Evolutionary conservation across 2,329 filamentous ascomycete genomes (phyloP).

Genomic region (Fusarium acutatum): DNA sequence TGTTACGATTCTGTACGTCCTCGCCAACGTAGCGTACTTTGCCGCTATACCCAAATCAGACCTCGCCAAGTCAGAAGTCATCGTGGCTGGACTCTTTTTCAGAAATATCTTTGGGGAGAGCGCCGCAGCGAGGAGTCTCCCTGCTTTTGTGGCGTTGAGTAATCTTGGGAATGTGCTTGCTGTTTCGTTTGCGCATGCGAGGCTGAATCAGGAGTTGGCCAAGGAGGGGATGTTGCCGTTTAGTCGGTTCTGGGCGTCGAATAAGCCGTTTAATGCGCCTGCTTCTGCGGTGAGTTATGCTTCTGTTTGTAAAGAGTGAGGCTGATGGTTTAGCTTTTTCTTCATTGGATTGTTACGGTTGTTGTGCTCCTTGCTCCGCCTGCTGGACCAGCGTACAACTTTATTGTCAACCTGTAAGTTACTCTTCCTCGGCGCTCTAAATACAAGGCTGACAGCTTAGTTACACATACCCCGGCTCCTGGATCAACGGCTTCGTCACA

Average conservation of each 20-base stretch:
- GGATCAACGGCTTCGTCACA: conserved; percentile 62
- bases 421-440: too few relatives aligned
- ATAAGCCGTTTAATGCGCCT: conserved; percentile 72
- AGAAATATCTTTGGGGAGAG: conserved; percentile 67
- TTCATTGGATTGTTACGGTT: conserved; percentile 72
- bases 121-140: conserved; percentile 58
- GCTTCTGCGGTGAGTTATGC: conserved; percentile 57
- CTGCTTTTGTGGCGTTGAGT: conserved; percentile 67
- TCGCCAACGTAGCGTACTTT: conserved; percentile 73
- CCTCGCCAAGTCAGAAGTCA: conserved; percentile 65
- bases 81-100: conserved; percentile 70
- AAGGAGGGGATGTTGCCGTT: conserved; percentile 75
- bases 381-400: conserved; percentile 74
- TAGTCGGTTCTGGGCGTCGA: conserved; percentile 73
- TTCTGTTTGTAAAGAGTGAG: accelerated
- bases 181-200: conserved; percentile 66
- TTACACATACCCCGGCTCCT: conserved; percentile 61
- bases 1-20: conserved; percentile 68
- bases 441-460: conserved; percentile 36
- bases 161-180: conserved; percentile 70
- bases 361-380: conserved; percentile 73
- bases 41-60: conserved; percentile 67
- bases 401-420: conserved; percentile 63
- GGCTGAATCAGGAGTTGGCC: conserved; percentile 71
- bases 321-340: conserved; percentile 55